These are phyloP conservation scores for Parastagonospora avenae DNA, from an alignment of 2,329 filamentous ascomycete genomes.

Conservation along the genomic window DNA sequence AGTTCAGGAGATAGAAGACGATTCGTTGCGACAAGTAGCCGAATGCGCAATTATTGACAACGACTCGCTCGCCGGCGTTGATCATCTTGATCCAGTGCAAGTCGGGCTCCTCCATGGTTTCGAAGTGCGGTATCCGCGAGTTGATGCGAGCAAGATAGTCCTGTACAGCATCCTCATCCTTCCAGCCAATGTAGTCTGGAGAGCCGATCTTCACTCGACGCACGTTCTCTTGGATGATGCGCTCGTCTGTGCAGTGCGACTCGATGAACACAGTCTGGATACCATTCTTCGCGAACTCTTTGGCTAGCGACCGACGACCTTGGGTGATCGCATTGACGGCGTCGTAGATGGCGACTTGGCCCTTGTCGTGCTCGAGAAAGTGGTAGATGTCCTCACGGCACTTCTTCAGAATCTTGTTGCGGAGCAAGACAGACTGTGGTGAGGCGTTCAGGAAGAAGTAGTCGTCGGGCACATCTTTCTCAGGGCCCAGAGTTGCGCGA, in stretches of 20 bases:
- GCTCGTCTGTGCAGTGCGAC: constrained; percentile 90
- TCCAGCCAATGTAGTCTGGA: constrained; percentile 94
- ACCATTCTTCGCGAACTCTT: constrained; percentile 97
- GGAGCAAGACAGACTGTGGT: constrained; percentile 85
- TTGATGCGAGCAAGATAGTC: constrained; percentile 90
- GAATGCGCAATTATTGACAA: constrained; percentile 96
- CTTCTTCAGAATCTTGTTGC: constrained; percentile 97
- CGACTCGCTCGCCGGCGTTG: constrained; percentile 89
- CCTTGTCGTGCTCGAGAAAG: constrained; percentile 96
- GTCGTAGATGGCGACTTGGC: constrained; percentile 97
- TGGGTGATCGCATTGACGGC: constrained; percentile 90
- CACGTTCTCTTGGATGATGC: constrained; percentile 94
- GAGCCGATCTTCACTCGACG: constrained; percentile 97
- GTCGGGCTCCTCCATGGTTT: constrained; percentile 93
- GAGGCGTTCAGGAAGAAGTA: constrained; percentile 98
- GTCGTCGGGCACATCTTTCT: constrained; percentile 86
- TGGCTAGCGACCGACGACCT: constrained; percentile 82
- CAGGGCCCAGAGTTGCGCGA: constrained; percentile 83
- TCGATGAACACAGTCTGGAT: constrained; percentile 97
- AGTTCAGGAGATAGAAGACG: constrained; percentile 96
- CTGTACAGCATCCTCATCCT: constrained; percentile 86
- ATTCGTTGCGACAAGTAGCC: constrained; percentile 96
- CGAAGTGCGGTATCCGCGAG: constrained; percentile 91
- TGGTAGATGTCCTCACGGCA: constrained; percentile 96
- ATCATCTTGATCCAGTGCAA: constrained; percentile 99